Base-by-base conservation (phyloP, 23 red algal genomes). In the Pyropia haitanensis region DNA sequence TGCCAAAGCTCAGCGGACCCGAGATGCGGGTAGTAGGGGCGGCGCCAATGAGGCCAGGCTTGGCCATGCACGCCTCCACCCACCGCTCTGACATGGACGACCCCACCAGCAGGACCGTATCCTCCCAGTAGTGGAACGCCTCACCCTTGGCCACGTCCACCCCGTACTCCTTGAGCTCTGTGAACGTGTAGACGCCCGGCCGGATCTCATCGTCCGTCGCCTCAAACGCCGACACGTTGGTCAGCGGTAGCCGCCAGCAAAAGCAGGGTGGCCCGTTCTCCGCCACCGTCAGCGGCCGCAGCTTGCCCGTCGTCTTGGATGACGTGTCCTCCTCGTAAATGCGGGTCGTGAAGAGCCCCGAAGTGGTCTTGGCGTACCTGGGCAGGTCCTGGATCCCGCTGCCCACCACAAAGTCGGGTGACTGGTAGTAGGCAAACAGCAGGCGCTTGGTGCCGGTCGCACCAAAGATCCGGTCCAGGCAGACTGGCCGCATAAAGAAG, bases 181-280 rank as follows among this genome's bases (percentile, higher is more conserved):
- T 53, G 18, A 84, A 21, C 13, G 68, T 58, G 51, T 65, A 84
- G 20, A 73, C 28, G 17, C 79, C 68, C n/a, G 79, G 68, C 66
- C 66, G 67, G 39, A 46, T 46, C 39, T 46, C 39, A 3, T 46
- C 10, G 17, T 62, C 67, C 59, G 64, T 57, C 65, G n/a, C 79
- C 25, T 73, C 30, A 18, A 67, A 34, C 49, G 54, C 64, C 58
- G 61, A 46, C 39, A 46, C 4, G 39, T 46, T n/a, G 15, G 72
- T 21, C 4, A 84, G 51, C 2, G 79, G 79, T n/a, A 84, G 68
- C 56, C 68, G 61, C 79, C 66, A 73, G 59, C 79, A 84, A 64
- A 65, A 84, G 31, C 79, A 84, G 39, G 39, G 39, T 9, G 39
- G 39, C 10, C 39, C 39, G 13, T 46, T 46, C 5, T 46, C 39